Conservation (phyloP, 805 yeast species). For the Schizosaccharomyces lindneri region DNA sequence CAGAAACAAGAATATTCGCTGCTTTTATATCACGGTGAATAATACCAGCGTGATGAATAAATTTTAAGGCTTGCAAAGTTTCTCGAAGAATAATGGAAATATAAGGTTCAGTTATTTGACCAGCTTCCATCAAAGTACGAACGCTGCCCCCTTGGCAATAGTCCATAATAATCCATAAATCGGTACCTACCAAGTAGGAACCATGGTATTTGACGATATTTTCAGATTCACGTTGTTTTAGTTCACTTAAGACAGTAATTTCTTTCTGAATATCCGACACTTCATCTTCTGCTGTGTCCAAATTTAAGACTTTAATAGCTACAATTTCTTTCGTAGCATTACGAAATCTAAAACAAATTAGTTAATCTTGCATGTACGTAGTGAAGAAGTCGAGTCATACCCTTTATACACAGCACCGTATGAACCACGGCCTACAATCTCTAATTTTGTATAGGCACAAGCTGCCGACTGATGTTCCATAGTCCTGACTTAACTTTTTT, state of each 20-base stretch:
- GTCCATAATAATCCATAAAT: slow-evolving; percentile 93
- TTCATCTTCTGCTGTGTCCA: slow-evolving; percentile 85
- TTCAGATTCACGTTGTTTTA: slow-evolving; percentile 43
- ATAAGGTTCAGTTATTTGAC: slow-evolving; percentile 62
- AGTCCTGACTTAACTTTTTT: no score
- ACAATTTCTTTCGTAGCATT: slow-evolving; percentile 43
- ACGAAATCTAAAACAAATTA: slow-evolving; percentile 7
- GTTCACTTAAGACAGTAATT: slow-evolving; percentile 57
- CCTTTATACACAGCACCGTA: slow-evolving; percentile 94
- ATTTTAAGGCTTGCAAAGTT: slow-evolving; percentile 46
- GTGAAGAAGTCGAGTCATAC: slow-evolving; percentile 12
- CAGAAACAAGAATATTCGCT: slow-evolving; percentile 72
- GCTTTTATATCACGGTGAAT: slow-evolving; percentile 94
- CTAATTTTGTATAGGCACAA: slow-evolving; percentile 47
- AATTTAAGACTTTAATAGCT: slow-evolving; percentile 77
- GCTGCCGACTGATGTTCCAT: slow-evolving; percentile 8
- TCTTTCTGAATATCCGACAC: slow-evolving; percentile 87
- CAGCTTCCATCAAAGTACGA: slow-evolving; percentile 54
- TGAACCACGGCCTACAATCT: slow-evolving; percentile 85
- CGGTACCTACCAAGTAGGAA: slow-evolving; percentile 64
- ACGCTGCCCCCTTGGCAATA: slow-evolving; percentile 91
- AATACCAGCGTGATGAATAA: slow-evolving; percentile 69
- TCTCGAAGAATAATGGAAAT: slow-evolving; percentile 72
- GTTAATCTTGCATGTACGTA: not conserved
- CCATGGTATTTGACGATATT: slow-evolving; percentile 86